These are phyloP conservation scores for Bidens hawaiensis DNA, from an alignment of 140 eudicot species.

Conservation along the genomic window DNA sequence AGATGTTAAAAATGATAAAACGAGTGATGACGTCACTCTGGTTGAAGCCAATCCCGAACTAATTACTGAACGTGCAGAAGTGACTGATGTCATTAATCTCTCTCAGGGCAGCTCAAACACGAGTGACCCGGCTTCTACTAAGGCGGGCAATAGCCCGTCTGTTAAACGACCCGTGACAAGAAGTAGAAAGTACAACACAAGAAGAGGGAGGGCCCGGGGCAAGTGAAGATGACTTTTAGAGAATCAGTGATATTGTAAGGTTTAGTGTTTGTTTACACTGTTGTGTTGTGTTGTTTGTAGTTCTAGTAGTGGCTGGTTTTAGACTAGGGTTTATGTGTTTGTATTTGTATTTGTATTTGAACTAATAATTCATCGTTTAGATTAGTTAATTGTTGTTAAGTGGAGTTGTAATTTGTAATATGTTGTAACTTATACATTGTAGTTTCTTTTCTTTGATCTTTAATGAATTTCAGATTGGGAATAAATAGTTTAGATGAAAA, in stretches of 20 bases:
- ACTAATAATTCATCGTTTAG: neutral
- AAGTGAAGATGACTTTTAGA: slow-evolving; percentile 9
- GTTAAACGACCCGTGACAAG: slow-evolving; percentile 25
- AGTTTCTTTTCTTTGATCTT: neutral
- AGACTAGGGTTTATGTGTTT: slow-evolving; percentile 14
- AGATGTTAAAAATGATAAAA: slow-evolving; percentile 19
- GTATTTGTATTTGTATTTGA: too few relatives aligned
- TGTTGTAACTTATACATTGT: slow-evolving; percentile 14
- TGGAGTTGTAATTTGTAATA: slow-evolving; percentile 12
- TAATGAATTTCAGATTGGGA: slow-evolving; percentile 6
- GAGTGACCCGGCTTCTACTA: slow-evolving; percentile 3
- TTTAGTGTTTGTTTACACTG: slow-evolving; percentile 20
- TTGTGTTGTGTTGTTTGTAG: slow-evolving; percentile 31
- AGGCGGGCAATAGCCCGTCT: slow-evolving; percentile 13
- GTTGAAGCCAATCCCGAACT: neutral
- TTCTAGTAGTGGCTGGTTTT: slow-evolving; percentile 9
- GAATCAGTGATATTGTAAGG: neutral
- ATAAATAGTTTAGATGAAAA: neutral
- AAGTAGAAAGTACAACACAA: slow-evolving; percentile 15
- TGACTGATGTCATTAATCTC: slow-evolving; percentile 22
- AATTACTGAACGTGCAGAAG: slow-evolving; percentile 15
- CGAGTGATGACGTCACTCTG: slow-evolving; percentile 5
- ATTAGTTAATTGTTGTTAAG: neutral
- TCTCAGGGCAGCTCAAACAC: slow-evolving; percentile 38
- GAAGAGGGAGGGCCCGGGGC: slow-evolving; percentile 22